Conservation (phyloP, 2,329 filamentous ascomycete genomes). For the Mycocentrospora acerina region DNA sequence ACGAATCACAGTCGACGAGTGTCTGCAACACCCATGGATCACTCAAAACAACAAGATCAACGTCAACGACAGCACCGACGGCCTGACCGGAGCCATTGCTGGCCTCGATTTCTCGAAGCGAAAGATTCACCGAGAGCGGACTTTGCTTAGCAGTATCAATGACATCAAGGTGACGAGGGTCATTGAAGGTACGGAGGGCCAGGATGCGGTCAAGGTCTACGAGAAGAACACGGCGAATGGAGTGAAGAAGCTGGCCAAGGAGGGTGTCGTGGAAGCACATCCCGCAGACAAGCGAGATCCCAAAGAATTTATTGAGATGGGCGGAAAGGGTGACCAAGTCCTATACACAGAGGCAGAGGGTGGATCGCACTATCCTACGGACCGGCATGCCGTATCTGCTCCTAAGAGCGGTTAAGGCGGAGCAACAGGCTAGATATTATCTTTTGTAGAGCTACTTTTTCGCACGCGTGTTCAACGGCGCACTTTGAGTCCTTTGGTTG, state of each 20-base stretch:
- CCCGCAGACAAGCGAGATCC: conserved; percentile 69
- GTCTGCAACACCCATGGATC: conserved; percentile 88
- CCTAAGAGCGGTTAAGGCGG: neutral
- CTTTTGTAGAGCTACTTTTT: too few relatives aligned
- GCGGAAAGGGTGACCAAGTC: conserved; percentile 79
- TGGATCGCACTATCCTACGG: neutral
- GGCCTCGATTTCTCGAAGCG: conserved; percentile 81
- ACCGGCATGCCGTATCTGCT: too few relatives aligned
- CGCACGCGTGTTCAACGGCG: too few relatives aligned
- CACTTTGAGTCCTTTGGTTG: too few relatives aligned
- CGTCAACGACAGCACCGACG: conserved; percentile 84
- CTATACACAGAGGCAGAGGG: conserved; percentile 67
- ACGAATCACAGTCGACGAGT: conserved; percentile 86
- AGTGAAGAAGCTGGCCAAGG: conserved; percentile 18
- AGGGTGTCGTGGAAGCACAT: conserved; percentile 55
- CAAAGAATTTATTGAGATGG: conserved; percentile 79
- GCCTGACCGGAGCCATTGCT: conserved; percentile 82
- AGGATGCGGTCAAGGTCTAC: conserved; percentile 46
- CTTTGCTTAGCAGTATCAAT: conserved; percentile 79
- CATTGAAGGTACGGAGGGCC: conserved; percentile 56
- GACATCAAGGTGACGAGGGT: conserved; percentile 65
- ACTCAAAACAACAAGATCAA: conserved; percentile 55
- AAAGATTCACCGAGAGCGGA: conserved; percentile 79
- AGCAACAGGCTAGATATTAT: neutral
- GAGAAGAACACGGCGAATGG: conserved; percentile 38